Evolutionary conservation across 352 stramenopile genomes (phyloP), one percentile per base, ranked within the genome.

Genomic region (Globisporangium sylvaticum): DNA sequence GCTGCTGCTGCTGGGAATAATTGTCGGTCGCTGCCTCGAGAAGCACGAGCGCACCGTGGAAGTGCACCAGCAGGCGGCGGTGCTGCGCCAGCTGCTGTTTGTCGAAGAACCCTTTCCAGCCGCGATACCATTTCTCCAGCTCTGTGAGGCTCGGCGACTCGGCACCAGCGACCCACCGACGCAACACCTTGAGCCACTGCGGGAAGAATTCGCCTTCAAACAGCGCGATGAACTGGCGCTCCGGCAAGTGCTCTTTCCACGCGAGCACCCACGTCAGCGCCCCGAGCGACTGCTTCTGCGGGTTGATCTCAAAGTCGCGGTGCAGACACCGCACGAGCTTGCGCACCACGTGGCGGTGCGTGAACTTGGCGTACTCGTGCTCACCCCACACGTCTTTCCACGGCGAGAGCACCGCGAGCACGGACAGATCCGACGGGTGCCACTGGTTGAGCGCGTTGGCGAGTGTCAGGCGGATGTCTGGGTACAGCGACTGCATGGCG

Each of bases 191-290:
- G 14, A 97, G 81, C 92, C 92, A 98, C 65, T 95, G 90, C 0
- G 89, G 87, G 58, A 98, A 97, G 58, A 98, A 97, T 60, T 97
- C 92, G 9, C 88, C 91, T 72, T 97, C 91, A 25, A 98, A 77
- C 2, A 97, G 71, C 25, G 87, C 84, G 34, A 94, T 74, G 58
- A 94, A 81, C 60, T 97, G 88, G 0, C 83, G 79, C 10, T 89
- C 65, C 10, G 88, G 84, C 32, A 97, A 66, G 59, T 88, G 50
- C 20, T 73, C 60, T 72, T 81, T 76, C 90, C 90, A 97, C 46
- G 77, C 84, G 3, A 97, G 58, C 24, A 94, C 74, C 85, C 86
- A 95, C 25, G 69, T 75, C 24, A 97, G 61, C 3, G 71, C 68
- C 24, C 90, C 81, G 20, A 96, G 62, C 2, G 82, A 83, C 69